Conservation (phyloP, 768 basidiomycete species). For the Sistotremastrum suecicum region DNA sequence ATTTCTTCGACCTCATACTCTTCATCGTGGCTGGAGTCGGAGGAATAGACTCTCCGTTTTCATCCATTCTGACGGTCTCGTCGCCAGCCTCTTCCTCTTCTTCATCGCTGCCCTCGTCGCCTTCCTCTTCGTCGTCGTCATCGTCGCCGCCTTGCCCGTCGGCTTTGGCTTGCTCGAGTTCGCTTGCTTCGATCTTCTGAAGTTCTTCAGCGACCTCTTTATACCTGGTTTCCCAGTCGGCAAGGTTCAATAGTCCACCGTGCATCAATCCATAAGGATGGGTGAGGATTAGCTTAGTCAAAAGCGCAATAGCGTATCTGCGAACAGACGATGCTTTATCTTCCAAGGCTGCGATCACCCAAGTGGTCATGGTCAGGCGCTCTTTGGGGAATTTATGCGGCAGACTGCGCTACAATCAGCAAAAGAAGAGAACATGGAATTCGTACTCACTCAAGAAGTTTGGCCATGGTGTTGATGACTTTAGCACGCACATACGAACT, state of each 20-base stretch:
- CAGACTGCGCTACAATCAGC: constrained; percentile 20
- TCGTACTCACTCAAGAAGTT: constrained; percentile 49
- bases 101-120: constrained; percentile 19
- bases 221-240: constrained; percentile 66
- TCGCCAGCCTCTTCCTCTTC: constrained; percentile 19
- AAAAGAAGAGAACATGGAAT: background rate
- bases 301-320: constrained; percentile 62
- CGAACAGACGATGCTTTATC: constrained; percentile 88
- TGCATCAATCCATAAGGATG: constrained; percentile 82
- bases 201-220: constrained; percentile 46
- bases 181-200: constrained; percentile 55
- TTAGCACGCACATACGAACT: constrained; percentile 88
- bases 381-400: constrained; percentile 77
- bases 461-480: constrained; percentile 62
- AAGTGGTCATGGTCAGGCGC: constrained; percentile 56
- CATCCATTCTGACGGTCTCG: constrained; percentile 7
- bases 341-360: constrained; percentile 68
- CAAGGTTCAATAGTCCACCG: constrained; percentile 63
- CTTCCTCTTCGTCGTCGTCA: constrained; percentile 21
- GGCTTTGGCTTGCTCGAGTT: constrained; percentile 22
- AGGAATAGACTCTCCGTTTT: constrained; percentile 7
- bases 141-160: constrained; percentile 23
- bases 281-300: constrained; percentile 63
- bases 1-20: constrained; percentile 6
- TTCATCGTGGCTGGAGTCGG: background rate